Percentiles rank a stretch among this genome's conserved stretches.
Evolutionary conservation across 176 grass and related monocot genomes (phyloP).

Genomic region (Carex pumila): DNA sequence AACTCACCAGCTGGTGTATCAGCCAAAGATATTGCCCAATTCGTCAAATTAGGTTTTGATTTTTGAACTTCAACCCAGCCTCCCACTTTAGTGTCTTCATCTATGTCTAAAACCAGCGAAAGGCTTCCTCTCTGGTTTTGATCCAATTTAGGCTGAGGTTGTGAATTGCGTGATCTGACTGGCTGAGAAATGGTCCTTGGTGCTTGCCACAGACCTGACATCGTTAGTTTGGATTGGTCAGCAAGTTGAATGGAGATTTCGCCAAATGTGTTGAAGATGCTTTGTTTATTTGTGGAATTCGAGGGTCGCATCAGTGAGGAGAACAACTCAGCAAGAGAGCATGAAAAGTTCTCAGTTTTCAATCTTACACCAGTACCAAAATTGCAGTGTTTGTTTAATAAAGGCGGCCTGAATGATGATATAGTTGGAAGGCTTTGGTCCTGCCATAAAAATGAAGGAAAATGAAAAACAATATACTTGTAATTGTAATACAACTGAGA

Average conservation of each 20-base stretch:
- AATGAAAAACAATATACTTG: background rate
- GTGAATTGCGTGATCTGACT: constrained; percentile 8
- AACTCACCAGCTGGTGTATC: constrained; percentile 54
- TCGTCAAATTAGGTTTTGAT: constrained; percentile 26
- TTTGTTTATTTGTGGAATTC: constrained; percentile 30
- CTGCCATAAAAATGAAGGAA: constrained; percentile 28
- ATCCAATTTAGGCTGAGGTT: constrained; percentile 28
- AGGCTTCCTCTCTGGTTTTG: constrained; percentile 45
- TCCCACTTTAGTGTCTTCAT: constrained; percentile 72
- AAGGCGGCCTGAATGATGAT: constrained; percentile 44
- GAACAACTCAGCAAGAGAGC: constrained; percentile 46
- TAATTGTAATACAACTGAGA: background rate
- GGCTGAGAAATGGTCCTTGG: constrained; percentile 22
- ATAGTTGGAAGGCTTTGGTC: constrained; percentile 39
- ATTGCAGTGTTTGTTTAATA: constrained; percentile 46
- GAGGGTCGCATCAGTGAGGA: constrained; percentile 22
- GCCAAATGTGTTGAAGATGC: constrained; percentile 46
- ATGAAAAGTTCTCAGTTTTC: constrained; percentile 41
- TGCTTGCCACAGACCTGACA: constrained; percentile 52
- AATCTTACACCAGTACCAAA: constrained; percentile 51
- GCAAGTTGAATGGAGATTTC: constrained; percentile 40
- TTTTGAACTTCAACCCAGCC: constrained; percentile 62
- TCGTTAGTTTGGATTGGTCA: constrained; percentile 54
- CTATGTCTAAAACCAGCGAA: constrained; percentile 43
- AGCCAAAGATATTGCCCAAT: constrained; percentile 47